These are phyloP conservation scores for Diaporthe vaccinii DNA, from an alignment of 2,329 filamentous ascomycete species.

Conservation along the genomic window DNA sequence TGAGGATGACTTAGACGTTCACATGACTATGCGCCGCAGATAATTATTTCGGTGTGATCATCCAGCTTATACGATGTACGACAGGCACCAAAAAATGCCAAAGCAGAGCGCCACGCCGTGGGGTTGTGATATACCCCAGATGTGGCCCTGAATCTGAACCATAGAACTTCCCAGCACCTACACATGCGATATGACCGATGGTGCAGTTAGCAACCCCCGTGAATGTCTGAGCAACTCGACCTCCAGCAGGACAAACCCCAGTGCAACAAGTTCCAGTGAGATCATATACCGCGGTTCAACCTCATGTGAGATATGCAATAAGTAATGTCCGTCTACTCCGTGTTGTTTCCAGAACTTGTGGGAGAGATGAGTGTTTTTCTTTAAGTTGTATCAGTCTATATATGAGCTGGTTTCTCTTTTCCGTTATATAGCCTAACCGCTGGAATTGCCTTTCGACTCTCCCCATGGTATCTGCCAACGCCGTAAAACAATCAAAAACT, in stretches of 20 bases:
- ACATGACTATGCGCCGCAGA: conserved; percentile 1
- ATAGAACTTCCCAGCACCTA: background rate
- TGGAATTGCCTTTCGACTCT: background rate
- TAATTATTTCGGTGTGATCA: conserved; percentile 10
- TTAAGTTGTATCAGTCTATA: conserved; percentile 37
- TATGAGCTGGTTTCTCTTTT: background rate
- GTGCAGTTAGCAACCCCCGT: background rate
- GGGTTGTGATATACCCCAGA: background rate
- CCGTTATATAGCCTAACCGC: background rate
- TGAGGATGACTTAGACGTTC: conserved; percentile 11
- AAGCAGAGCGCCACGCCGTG: background rate
- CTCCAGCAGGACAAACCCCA: background rate
- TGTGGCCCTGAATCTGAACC: background rate
- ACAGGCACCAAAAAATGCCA: conserved; percentile 23
- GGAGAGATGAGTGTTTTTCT: background rate
- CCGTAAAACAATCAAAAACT: conserved; percentile 1
- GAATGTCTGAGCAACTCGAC: background rate
- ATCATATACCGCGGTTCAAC: background rate
- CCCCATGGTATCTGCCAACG: conserved; percentile 30
- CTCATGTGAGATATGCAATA: background rate
- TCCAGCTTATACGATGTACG: conserved; percentile 38
- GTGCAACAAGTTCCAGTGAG: background rate
- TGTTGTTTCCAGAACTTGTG: background rate
- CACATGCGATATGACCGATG: background rate
- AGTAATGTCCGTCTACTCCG: background rate